Percentiles rank a stretch among this genome's conserved stretches.
phyloP scores from a whole-genome alignment of 2,329 filamentous ascomycete species.

The Neonectria sp. region DNA sequence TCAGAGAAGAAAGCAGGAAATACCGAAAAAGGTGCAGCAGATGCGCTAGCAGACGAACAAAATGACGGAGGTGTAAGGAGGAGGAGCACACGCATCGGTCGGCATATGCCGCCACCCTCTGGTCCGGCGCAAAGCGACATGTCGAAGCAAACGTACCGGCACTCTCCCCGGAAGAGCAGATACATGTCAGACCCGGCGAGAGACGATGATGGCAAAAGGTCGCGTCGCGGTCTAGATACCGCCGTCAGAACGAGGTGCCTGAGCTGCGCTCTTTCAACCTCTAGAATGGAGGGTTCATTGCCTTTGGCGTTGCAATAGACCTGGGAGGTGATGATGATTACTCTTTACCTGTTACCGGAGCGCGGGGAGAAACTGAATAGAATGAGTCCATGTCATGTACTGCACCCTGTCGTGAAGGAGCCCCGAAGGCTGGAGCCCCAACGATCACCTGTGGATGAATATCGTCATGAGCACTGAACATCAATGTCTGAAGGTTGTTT shows the following conservation, averaged over 20 bases:
- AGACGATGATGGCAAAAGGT: constrained; percentile 19
- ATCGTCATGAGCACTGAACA: not conserved
- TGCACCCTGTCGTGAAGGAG: not conserved
- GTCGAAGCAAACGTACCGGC: constrained; percentile 8
- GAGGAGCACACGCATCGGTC: constrained; percentile 11
- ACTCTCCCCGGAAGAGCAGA: constrained; percentile 7
- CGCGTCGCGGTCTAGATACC: constrained; percentile 12
- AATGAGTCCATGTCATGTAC: constrained; percentile 30
- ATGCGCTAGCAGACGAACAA: constrained; percentile 9
- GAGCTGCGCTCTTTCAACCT: constrained; percentile 6
- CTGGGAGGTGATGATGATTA: constrained; percentile 27
- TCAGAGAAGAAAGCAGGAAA: constrained; percentile 8
- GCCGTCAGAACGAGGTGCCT: constrained; percentile 3
- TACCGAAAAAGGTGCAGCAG: constrained; percentile 6
- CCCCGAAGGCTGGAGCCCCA: not conserved
- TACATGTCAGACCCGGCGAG: not conserved
- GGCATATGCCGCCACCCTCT: constrained; percentile 3
- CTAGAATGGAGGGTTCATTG: constrained; percentile 14
- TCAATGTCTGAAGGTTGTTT: not conserved
- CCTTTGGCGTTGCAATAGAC: constrained; percentile 31
- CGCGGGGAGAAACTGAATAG: constrained; percentile 26
- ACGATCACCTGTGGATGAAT: not conserved
- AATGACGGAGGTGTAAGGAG: constrained; percentile 15
- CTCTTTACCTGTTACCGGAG: constrained; percentile 16
- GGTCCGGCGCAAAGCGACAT: constrained; percentile 18